Percentiles rank a stretch among this genome's conserved stretches.
Evolutionary conservation across 495 filamentous ascomycete species (phyloP).

Genomic region (Podospora sp.): DNA sequence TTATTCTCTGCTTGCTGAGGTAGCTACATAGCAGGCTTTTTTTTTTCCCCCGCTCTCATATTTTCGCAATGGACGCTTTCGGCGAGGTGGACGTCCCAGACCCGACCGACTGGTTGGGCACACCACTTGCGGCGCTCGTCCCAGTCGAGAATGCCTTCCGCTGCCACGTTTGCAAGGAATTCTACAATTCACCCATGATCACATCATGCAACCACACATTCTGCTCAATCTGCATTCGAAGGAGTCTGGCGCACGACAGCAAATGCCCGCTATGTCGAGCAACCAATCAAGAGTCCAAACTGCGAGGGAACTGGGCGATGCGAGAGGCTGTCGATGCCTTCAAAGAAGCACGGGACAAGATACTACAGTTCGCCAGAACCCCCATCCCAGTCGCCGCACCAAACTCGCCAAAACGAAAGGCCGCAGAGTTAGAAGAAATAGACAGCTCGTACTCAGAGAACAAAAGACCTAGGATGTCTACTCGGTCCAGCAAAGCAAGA

Average conservation of each 20-base stretch:
- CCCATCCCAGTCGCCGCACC: constrained; percentile 19
- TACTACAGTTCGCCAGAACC: constrained; percentile 63
- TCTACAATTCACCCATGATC: constrained; percentile 89
- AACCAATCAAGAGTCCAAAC: constrained; percentile 75
- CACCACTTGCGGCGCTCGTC: constrained; percentile 69
- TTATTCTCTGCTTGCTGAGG: background rate
- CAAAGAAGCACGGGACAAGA: constrained; percentile 59
- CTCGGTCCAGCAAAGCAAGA: constrained; percentile 45
- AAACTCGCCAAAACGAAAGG: constrained; percentile 52
- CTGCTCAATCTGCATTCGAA: constrained; percentile 91
- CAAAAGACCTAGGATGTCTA: constrained; percentile 52
- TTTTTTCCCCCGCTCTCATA: background rate
- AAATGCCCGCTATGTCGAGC: constrained; percentile 84
- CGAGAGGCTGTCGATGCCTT: constrained; percentile 86
- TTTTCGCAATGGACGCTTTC: constrained; percentile 31
- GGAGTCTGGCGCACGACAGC: constrained; percentile 75
- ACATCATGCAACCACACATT: constrained; percentile 96
- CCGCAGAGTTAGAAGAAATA: constrained; percentile 49
- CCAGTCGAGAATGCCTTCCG: constrained; percentile 83
- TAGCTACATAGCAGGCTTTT: background rate
- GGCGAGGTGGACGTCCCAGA: constrained; percentile 68
- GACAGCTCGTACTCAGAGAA: constrained; percentile 31
- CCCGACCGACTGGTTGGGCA: constrained; percentile 91
- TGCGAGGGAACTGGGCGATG: constrained; percentile 80
- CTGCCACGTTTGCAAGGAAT: constrained; percentile 98